Evolutionary conservation across 108 stramenopile genomes (phyloP), one percentile per base, ranked within the genome.

Genomic region (Pseudonitzschia delicatissima): DNA sequence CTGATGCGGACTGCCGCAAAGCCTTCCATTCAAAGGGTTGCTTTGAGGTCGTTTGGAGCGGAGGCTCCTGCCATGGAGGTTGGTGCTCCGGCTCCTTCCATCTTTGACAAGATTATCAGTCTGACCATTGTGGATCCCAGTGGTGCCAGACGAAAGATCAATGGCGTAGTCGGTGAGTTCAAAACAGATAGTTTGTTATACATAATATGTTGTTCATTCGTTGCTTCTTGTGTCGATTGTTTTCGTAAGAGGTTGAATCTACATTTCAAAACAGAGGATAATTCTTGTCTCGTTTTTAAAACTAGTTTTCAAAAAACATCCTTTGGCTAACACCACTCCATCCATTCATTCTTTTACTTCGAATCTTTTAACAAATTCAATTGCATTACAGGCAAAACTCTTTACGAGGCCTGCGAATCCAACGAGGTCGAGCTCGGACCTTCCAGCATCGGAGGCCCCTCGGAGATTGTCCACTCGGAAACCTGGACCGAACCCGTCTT

Each of bases 391-490:
- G 86, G 88, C 9, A 75, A 82, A 69, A 72, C 82, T 13, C 75
- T 95, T 26, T 81, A 84, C 67, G 87, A 87, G 29, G 81, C 82
- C 8, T 89, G 89, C 67, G 79, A 84, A 28, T 49, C 80, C 72
- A 83, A 91, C 63, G 79, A 79, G n/a, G 85, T 95, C 29, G 90
- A 92, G 65, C 72, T 95, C 51, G 94, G 94, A 17, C 94, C 94
- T 6, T 68, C 77, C 37, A 72, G 55, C 52, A 62, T 64, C 32
- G 82, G 85, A 40, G 80, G 78, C 15, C 65, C 74, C 13, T 59
- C 86, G 7, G 72, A 86, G 50, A 71, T 73, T 32, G 66, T 79
- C 31, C 84, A 85, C 32, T 81, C 74, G 42, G 72, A 78, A 39
- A 72, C 65, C 34, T 95, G 91, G 91, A 84, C 79, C 11, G 94